Conservation (phyloP, 768 basidiomycete genomes). For the Leccinellum luteum region DNA sequence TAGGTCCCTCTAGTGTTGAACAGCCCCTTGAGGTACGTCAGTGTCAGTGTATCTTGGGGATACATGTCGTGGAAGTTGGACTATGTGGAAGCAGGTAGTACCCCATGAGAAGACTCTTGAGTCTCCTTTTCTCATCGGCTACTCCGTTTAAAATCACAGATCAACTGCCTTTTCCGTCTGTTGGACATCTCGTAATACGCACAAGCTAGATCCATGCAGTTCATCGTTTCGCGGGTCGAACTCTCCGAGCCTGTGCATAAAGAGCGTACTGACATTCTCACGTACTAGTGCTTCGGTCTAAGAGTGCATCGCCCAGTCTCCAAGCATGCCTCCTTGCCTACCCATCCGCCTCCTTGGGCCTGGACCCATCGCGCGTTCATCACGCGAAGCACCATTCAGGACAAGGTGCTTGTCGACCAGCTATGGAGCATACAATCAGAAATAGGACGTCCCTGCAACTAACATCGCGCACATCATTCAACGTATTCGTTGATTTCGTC, state of each 20-base stretch:
- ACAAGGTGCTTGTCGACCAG: conserved; percentile 78
- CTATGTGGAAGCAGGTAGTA: background rate
- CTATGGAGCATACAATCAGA: conserved; percentile 31
- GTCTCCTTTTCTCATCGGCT: conserved; percentile 2
- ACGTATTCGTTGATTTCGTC: conserved; percentile 81
- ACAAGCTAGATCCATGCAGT: background rate
- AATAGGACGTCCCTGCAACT: background rate
- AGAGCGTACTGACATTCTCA: background rate
- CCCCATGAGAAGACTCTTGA: no score
- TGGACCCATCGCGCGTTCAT: conserved; percentile 45
- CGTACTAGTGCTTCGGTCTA: conserved; percentile 6
- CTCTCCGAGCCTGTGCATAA: background rate
- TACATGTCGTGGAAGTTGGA: background rate
- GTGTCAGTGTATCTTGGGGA: background rate
- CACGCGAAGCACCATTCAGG: conserved; percentile 53
- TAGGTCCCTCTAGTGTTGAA: conserved; percentile 32
- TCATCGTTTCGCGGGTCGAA: background rate
- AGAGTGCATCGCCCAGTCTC: conserved; percentile 59
- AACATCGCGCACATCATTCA: conserved; percentile 77
- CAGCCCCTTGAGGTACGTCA: background rate
- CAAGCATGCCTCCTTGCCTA: conserved; percentile 42
- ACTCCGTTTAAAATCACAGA: background rate
- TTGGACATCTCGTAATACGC: background rate
- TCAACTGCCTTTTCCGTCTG: background rate
- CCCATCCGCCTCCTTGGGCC: conserved; percentile 50